Evolutionary conservation across 169 alveolate species (phyloP), one percentile per base, ranked within the genome.

Genomic region (Plasmodium reichenowi): DNA sequence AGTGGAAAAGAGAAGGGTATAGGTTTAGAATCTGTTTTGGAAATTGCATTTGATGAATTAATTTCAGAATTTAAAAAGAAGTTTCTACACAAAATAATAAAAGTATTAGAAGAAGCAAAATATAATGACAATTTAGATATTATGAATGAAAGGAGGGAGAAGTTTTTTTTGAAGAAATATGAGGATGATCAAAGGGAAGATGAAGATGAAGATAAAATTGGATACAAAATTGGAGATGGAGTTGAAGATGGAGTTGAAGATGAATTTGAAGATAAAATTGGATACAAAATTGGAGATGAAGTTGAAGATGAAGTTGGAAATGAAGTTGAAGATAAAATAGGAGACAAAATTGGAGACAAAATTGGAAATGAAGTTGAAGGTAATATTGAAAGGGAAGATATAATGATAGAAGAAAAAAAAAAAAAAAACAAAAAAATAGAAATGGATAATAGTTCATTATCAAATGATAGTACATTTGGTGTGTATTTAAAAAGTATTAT

Each of bases 21-120:
- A n/a, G 63, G 74, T 43, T 45, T 78, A 66, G 80, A 64, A 47
- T 50, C 20, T 2, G 52, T 78, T 13, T 38, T 78, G 26, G 80
- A 59, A 29, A 64, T 13, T 60, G 48, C 68, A 78, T 78, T 78
- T 78, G 89, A 78, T 24, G 89, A 78, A 24, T 67, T 78, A 58
- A 78, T 78, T 3, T 29, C 26, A 8, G 89, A 78, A 9, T 78
- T 78, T 64, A 78, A 54, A 59, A 70, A n/a, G 45, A 78, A 78
- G 60, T 78, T 78, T 54, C 52, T 78, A 38, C 58, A 60, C 32
- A 78, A 78, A 54, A 50, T 78, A 67, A 60, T 72, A 9, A 45
- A 17, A 56, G 48, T 66, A 66, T 52, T 78, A 13, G 48, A 64
- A n/a, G 89, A 78, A 52, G 72, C 20, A 60, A 67, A 64, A 59